Conservation (phyloP, 345 rosid genomes). For the Excoecaria cochinchinensis region DNA sequence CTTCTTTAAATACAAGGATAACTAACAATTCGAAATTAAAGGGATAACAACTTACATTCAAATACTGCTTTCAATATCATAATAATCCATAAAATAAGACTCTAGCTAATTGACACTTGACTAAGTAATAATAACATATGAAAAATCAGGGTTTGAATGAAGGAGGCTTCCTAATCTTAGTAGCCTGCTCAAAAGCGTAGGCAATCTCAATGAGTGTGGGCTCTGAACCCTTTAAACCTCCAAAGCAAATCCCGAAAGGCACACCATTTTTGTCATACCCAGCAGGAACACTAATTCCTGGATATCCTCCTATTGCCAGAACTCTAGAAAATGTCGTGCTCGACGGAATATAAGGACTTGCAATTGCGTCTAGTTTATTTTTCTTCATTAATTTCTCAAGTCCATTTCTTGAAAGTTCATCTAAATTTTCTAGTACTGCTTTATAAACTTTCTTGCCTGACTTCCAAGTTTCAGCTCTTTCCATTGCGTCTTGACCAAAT, state of each 20-base stretch:
- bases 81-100: too few species aligned
- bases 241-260: constrained; percentile 67
- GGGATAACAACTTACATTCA: too few species aligned
- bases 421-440: not conserved
- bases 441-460: constrained; percentile 27
- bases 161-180: constrained; percentile 58
- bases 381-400: constrained; percentile 5
- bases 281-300: constrained; percentile 66
- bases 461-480: constrained; percentile 38
- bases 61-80: too few species aligned
- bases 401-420: constrained; percentile 21
- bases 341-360: constrained; percentile 15
- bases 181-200: constrained; percentile 68
- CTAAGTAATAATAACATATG: too few species aligned
- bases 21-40: too few species aligned
- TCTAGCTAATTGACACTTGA: too few species aligned
- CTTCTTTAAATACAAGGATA: too few species aligned
- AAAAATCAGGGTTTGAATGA: constrained; percentile 18
- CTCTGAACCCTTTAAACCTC: constrained; percentile 60
- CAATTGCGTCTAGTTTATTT: constrained; percentile 54
- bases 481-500: constrained; percentile 48
- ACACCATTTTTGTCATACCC: constrained; percentile 48
- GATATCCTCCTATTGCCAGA: constrained; percentile 67
- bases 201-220: constrained; percentile 72
- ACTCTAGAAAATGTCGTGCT: constrained; percentile 13